These are phyloP conservation scores for Tetraselmis striata DNA, from an alignment of 139 green algal genomes.

Conservation along the genomic window DNA sequence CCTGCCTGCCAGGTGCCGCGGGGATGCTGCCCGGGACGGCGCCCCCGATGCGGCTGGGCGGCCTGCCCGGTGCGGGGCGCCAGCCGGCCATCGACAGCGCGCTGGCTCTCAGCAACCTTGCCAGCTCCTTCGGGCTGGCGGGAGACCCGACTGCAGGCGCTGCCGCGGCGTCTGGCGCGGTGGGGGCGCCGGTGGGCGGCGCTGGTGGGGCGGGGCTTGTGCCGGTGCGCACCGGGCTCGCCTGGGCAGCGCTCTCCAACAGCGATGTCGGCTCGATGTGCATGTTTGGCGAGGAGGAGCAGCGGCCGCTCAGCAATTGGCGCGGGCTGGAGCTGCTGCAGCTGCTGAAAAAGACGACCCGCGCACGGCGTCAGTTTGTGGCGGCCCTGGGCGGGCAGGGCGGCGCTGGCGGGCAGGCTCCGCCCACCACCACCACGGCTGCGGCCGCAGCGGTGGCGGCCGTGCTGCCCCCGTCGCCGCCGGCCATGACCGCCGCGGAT, in stretches of 20 bases:
- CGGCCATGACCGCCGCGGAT: conserved; percentile 1
- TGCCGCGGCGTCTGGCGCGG: not conserved
- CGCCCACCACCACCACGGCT: no score
- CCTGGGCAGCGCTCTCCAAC: conserved; percentile 33
- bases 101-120: conserved; percentile 5
- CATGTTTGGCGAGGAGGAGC: conserved; percentile 5
- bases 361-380: not conserved
- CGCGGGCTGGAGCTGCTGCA: conserved; percentile 36
- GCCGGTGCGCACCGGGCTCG: conserved; percentile 50
- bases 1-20: not conserved
- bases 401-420: no score
- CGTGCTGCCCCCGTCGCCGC: no score
- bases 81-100: not conserved
- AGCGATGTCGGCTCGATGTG: not conserved
- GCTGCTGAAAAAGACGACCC: conserved; percentile 40
- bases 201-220: conserved; percentile 21
- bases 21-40: not conserved
- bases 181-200: not conserved
- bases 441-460: no score
- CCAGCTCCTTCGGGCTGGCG: conserved; percentile 4
- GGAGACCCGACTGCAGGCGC: not conserved
- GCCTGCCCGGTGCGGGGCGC: not conserved
- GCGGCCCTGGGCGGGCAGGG: no score
- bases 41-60: not conserved
- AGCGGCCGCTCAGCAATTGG: conserved; percentile 22